Evolutionary conservation across 441 rosid genomes (phyloP).

Genomic region (Isatis lusitanica): DNA sequence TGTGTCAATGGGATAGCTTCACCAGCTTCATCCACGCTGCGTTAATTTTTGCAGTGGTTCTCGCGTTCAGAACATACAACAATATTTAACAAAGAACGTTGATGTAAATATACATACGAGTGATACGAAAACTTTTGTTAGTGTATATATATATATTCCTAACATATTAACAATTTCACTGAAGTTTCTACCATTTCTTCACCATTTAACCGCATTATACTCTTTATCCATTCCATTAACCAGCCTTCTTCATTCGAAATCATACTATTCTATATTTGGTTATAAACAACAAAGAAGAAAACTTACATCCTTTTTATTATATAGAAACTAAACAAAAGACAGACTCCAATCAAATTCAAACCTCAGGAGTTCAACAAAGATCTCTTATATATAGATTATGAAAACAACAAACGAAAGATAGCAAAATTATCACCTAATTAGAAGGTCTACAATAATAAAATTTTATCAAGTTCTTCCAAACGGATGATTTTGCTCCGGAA

Average conservation of each 20-base stretch:
- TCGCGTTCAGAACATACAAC: too few species aligned
- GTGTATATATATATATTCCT: too few species aligned
- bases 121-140: not conserved
- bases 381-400: not conserved
- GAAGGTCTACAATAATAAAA: slow-evolving; percentile 3
- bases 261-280: not conserved
- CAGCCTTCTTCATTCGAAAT: not conserved
- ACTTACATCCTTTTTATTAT: slow-evolving; percentile 6
- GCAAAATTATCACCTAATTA: slow-evolving; percentile 19
- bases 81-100: too few species aligned
- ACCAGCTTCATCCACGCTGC: too few species aligned
- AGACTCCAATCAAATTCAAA: slow-evolving; percentile 5
- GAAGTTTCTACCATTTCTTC: too few species aligned
- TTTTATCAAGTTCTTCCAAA: slow-evolving; percentile 32
- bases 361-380: slow-evolving; percentile 14
- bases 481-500: slow-evolving; percentile 31
- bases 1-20: too few species aligned
- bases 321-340: not conserved
- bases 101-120: too few species aligned
- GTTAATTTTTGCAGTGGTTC: too few species aligned
- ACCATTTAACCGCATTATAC: not conserved
- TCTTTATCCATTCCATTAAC: not conserved
- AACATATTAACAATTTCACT: too few species aligned
- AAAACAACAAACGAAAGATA: slow-evolving; percentile 7
- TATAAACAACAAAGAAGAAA: not conserved